A percentile compares a stretch with the other conserved stretches of the same genome.
phyloP scores from a whole-genome alignment of 768 basidiomycete species.

The Tulasnella sp. region DNA sequence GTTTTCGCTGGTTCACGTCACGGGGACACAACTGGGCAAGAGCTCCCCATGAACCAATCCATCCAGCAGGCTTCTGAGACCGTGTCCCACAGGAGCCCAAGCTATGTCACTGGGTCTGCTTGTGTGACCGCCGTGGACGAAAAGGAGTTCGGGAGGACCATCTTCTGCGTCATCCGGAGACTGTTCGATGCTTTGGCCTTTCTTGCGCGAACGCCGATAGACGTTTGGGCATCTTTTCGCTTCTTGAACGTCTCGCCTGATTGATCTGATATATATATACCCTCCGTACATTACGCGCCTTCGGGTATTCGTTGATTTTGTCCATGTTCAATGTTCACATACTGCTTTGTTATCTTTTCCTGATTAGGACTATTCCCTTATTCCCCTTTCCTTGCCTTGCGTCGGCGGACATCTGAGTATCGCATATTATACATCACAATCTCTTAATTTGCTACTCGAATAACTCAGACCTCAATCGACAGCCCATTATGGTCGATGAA shows the following conservation, averaged over 20 bases:
- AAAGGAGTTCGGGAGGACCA: constrained; percentile 92
- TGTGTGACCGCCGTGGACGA: constrained; percentile 93
- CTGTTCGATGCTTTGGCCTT: constrained; percentile 86
- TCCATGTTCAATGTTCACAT: not conserved
- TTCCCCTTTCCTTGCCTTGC: not conserved
- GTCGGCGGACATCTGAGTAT: not conserved
- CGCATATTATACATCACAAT: not conserved
- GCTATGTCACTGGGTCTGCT: constrained; percentile 89
- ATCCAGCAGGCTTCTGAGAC: constrained; percentile 36
- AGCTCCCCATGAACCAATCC: constrained; percentile 81
- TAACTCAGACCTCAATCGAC: not conserved
- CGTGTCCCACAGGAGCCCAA: constrained; percentile 64
- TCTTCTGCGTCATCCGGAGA: constrained; percentile 98
- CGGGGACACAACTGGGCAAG: too few species aligned
- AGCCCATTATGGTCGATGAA: too few species aligned
- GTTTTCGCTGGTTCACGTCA: too few species aligned
- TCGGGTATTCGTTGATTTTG: not conserved
- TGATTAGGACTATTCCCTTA: not conserved
- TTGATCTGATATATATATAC: not conserved
- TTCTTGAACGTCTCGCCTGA: not conserved
- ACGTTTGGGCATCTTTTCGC: not conserved
- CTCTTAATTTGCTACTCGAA: not conserved
- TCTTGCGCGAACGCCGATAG: constrained; percentile 70
- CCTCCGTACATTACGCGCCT: not conserved
- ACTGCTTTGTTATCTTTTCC: not conserved